phyloP scores from a whole-genome alignment of 2,329 filamentous ascomycete genomes.

The Trichoderma citrinoviride region DNA sequence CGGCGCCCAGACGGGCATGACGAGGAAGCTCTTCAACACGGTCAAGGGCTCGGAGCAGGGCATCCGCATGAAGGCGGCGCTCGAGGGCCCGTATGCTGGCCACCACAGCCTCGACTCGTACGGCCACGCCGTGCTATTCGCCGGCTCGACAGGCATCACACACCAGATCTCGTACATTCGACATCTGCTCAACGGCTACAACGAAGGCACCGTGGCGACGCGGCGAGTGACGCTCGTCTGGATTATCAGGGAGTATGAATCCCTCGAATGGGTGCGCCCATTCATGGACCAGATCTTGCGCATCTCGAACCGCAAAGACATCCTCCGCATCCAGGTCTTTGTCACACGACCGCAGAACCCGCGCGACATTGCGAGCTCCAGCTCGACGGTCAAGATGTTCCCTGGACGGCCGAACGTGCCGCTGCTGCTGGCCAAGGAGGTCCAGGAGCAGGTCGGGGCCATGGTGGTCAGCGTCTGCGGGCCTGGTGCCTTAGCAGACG shows the following conservation, averaged over 20 bases:
- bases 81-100: constrained; percentile 87
- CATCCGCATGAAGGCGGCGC: constrained; percentile 66
- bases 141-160: constrained; percentile 90
- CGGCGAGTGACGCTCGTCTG: constrained; percentile 82
- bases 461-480: constrained; percentile 85
- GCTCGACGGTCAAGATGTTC: constrained; percentile 83
- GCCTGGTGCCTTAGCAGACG: constrained; percentile 70
- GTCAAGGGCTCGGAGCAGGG: constrained; percentile 55
- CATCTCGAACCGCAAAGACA: constrained; percentile 76
- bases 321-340: constrained; percentile 84
- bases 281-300: constrained; percentile 75
- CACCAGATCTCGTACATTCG: constrained; percentile 88
- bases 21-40: constrained; percentile 72
- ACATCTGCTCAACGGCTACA: constrained; percentile 68
- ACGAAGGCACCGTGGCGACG: constrained; percentile 71
- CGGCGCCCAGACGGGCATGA: constrained; percentile 84
- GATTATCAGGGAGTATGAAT: constrained; percentile 86
- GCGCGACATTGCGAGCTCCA: constrained; percentile 75
- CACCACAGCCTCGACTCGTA: constrained; percentile 88
- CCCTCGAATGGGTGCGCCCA: constrained; percentile 88
- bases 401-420: constrained; percentile 82
- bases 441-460: constrained; percentile 76
- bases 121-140: constrained; percentile 85
- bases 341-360: constrained; percentile 82
- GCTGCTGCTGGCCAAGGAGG: constrained; percentile 76